Evolutionary conservation across 371 early-diverging fungal species (phyloP).

Genomic region (Aphelidium insulamus): DNA sequence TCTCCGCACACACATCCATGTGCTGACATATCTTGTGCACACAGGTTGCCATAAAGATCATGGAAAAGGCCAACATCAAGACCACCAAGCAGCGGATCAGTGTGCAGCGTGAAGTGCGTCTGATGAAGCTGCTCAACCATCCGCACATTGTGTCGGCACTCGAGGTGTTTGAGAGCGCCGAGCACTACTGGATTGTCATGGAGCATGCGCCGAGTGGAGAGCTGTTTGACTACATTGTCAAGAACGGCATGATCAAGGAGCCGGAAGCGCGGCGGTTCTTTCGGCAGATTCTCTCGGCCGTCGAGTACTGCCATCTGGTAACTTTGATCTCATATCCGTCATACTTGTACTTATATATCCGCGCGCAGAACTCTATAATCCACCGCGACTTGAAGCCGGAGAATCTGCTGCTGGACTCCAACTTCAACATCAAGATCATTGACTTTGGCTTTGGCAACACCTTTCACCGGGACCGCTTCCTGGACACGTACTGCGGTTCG

Average conservation of each 20-base stretch:
- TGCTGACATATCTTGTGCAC: slow-evolving; percentile 1
- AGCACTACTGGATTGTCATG: slow-evolving; percentile 36
- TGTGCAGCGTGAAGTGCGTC: slow-evolving; percentile 32
- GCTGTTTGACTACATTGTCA: slow-evolving; percentile 24
- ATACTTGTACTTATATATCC: too few species aligned
- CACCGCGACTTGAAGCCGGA: slow-evolving; percentile 95
- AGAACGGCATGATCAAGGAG: slow-evolving; percentile 15
- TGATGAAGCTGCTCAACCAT: slow-evolving; percentile 28
- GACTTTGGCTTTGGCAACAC: slow-evolving; percentile 93
- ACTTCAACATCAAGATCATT: slow-evolving; percentile 76
- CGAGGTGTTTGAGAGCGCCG: slow-evolving; percentile 27
- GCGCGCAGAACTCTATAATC: slow-evolving; percentile 51
- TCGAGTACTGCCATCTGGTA: slow-evolving; percentile 35
- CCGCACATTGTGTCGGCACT: slow-evolving; percentile 33
- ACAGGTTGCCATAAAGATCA: slow-evolving; percentile 25
- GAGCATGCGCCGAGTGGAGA: slow-evolving; percentile 34
- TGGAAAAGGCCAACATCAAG: slow-evolving; percentile 23
- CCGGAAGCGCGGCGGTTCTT: slow-evolving; percentile 22
- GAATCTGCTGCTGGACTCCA: slow-evolving; percentile 77
- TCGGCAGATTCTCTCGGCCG: slow-evolving; percentile 57
- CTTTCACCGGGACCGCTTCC: slow-evolving; percentile 46
- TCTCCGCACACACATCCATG: not conserved
- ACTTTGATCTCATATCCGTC: too few species aligned
- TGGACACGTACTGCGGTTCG: slow-evolving; percentile 86
- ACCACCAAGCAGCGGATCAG: slow-evolving; percentile 26